phyloP scores from a whole-genome alignment of 2,329 filamentous ascomycete species.

The Teratosphaeria destructans region DNA sequence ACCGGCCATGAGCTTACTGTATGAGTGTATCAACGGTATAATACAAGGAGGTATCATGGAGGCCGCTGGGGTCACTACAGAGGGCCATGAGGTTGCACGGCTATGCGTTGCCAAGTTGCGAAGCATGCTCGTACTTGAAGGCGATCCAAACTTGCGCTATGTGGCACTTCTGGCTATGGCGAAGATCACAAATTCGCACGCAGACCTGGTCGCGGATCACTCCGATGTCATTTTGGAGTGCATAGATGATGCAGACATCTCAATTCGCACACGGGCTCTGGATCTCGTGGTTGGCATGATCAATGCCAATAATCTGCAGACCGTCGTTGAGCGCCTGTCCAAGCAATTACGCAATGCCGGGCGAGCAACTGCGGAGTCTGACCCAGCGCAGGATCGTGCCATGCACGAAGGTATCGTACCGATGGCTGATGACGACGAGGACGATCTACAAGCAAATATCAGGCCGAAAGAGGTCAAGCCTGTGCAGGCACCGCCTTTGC shows the following conservation, averaged over 20 bases:
- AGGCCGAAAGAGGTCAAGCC: constrained; percentile 42
- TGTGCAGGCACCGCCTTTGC: constrained; percentile 51
- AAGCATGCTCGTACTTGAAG: constrained; percentile 87
- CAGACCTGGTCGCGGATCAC: constrained; percentile 78
- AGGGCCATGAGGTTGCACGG: constrained; percentile 82
- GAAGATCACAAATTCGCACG: constrained; percentile 82
- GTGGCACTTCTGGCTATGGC: constrained; percentile 92
- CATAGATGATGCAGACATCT: constrained; percentile 91
- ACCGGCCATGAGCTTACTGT: constrained; percentile 92
- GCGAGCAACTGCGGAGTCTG: constrained; percentile 37
- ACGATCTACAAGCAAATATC: constrained; percentile 45
- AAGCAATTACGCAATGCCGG: constrained; percentile 65
- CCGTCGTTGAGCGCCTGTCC: constrained; percentile 78
- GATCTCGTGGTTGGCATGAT: constrained; percentile 93
- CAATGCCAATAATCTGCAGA: constrained; percentile 70
- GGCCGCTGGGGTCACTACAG: constrained; percentile 65
- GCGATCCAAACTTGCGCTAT: constrained; percentile 94
- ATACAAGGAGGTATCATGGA: constrained; percentile 92
- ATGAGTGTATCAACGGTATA: constrained; percentile 97
- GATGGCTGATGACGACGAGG: constrained; percentile 47
- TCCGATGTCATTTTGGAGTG: constrained; percentile 95
- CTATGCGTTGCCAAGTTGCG: constrained; percentile 87
- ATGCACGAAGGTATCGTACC: constrained; percentile 34
- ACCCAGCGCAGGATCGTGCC: constrained; percentile 36
- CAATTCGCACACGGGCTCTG: constrained; percentile 83